Percentiles rank a stretch among this genome's conserved stretches.
Conservation (phyloP, 2,329 filamentous ascomycete genomes). For the Colletotrichum siamense region DNA sequence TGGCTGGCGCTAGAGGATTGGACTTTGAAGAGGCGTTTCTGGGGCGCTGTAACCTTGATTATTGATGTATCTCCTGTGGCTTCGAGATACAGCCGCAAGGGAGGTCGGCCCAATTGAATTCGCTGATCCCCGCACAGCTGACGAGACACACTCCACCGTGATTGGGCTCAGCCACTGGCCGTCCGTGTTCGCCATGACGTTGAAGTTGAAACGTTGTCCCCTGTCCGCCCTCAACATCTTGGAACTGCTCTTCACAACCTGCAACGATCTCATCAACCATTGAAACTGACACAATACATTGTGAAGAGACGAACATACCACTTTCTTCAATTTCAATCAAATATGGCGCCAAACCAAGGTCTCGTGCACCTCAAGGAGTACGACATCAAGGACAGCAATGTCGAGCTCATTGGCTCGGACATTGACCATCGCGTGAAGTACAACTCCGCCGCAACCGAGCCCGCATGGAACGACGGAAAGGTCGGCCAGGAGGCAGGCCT, state of each 20-base stretch:
- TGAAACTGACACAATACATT: neutral
- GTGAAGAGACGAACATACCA: neutral
- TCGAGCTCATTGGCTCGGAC: slow-evolving; percentile 67
- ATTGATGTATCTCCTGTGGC: slow-evolving; percentile 17
- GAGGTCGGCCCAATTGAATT: slow-evolving; percentile 12
- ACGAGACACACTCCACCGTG: slow-evolving; percentile 8
- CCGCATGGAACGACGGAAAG: slow-evolving; percentile 67
- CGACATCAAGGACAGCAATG: slow-evolving; percentile 72
- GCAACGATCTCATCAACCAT: neutral
- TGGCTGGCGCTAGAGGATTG: slow-evolving; percentile 3
- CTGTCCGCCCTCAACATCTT: neutral
- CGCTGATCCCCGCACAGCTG: slow-evolving; percentile 19
- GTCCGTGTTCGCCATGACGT: slow-evolving; percentile 14
- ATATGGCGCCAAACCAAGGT: slow-evolving; percentile 67
- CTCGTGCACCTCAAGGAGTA: slow-evolving; percentile 69
- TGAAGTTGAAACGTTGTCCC: slow-evolving; percentile 12
- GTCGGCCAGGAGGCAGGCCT: slow-evolving; percentile 61
- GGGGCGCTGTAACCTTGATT: slow-evolving; percentile 9
- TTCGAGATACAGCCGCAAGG: slow-evolving; percentile 11
- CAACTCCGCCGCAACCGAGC: slow-evolving; percentile 68
- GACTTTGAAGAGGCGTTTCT: slow-evolving; percentile 9
- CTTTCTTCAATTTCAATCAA: slow-evolving; percentile 11
- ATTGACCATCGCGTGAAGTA: slow-evolving; percentile 74
- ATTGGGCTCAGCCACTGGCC: slow-evolving; percentile 11
- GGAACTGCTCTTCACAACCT: neutral